Evolutionary conservation across 148 eudicot species (phyloP), one percentile per base, ranked within the genome.

Genomic region (Arctostaphylos glauca): DNA sequence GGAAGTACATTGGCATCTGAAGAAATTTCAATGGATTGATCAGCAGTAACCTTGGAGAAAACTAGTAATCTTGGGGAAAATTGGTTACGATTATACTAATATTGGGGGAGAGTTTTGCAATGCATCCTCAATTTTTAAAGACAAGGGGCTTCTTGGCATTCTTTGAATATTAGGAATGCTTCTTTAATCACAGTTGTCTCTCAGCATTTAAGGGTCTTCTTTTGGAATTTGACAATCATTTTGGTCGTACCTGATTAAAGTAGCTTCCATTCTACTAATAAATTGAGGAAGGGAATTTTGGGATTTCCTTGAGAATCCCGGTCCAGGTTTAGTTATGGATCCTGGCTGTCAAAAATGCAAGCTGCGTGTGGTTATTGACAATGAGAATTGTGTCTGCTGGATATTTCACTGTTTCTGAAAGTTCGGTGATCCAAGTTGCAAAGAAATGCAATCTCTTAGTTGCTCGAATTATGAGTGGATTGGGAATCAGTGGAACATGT

Each of bases 141-240:
- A 78, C 3, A 15, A 13, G 67, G n/a, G 41, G 23, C 46, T 77
- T 56, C 66, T 77, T 55, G 23, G 50, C 56, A 79, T 79, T 79
- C 54, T n/a, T 41, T 62, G 21, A 59, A 9, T 58, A 4, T 9
- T 56, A 41, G 31, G 50, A 55, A 78, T 19, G 67, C 18, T 53
- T 7, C 23, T 54, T 7, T 55, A 55, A 53, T 38, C 56, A 0
- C 15, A 52, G 31, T 48, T 49, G 48, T 54, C 47, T 8, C 21
- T 52, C 21, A 31, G 46, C 41, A 76, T 52, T 53, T n/a, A 21
- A 50, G 19, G 78, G 58, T 31, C 38, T 31, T 77, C 23, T 14
- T 54, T 46, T 58, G 46, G 31, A 10, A 43, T 43, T 44, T 58
- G 68, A 25, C 9, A 14, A 78, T 78, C 50, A 19, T n/a, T 41